Evolutionary conservation across 768 basidiomycete species (phyloP).

Genomic region (Omphalotus guepiniiformis): DNA sequence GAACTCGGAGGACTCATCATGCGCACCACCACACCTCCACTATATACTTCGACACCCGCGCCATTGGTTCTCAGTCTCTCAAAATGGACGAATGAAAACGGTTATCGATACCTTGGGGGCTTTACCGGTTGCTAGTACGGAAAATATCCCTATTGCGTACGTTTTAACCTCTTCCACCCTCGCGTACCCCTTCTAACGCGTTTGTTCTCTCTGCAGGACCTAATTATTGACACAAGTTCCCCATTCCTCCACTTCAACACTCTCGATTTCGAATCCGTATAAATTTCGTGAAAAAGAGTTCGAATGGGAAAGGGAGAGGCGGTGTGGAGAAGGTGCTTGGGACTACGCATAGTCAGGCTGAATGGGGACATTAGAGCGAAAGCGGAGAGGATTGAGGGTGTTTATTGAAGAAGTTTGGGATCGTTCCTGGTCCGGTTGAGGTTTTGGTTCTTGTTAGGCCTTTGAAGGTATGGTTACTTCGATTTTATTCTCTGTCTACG

Average conservation of each 20-base stretch:
- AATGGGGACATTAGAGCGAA: conserved; percentile 73
- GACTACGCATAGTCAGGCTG: conserved; percentile 70
- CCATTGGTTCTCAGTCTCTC: no score
- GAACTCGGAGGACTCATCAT: no score
- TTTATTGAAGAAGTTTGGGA: conserved; percentile 86
- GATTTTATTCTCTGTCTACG: not conserved
- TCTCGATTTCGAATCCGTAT: conserved; percentile 79
- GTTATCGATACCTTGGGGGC: no score
- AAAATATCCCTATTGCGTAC: conserved; percentile 80
- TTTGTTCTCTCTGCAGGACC: conserved; percentile 48
- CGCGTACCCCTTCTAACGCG: not conserved
- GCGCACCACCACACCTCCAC: no score
- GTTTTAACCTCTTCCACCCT: conserved; percentile 16
- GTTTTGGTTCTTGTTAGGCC: conserved; percentile 86
- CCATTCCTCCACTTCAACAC: conserved; percentile 96
- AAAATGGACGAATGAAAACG: no score
- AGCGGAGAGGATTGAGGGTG: conserved; percentile 75
- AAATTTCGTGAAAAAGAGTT: no score
- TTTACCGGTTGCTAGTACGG: conserved; percentile 84
- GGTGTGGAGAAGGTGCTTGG: conserved; percentile 51
- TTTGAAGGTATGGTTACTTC: conserved; percentile 64
- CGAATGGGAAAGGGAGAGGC: no score
- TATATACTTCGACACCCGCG: no score
- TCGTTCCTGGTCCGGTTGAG: conserved; percentile 78
- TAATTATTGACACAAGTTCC: conserved; percentile 83